Evolutionary conservation across 2,329 filamentous ascomycete species (phyloP).

Genomic region (Pseudocercospora fijiensis): DNA sequence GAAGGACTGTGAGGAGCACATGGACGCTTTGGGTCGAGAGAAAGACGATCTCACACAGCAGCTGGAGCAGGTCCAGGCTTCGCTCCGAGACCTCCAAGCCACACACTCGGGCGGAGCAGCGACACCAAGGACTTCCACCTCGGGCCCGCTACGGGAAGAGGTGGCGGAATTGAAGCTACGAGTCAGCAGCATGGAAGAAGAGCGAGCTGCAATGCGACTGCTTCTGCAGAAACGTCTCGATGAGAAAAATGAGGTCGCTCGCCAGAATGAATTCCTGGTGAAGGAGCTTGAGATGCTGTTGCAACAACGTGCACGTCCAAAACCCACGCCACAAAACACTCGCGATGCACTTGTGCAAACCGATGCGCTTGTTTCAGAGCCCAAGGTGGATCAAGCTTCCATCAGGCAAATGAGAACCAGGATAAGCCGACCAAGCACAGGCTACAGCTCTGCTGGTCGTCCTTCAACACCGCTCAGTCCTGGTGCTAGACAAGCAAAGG

Average conservation of each 20-base stretch:
- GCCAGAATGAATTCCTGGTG: constrained; percentile 33
- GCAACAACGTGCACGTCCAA: constrained; percentile 22
- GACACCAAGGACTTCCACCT: constrained; percentile 14
- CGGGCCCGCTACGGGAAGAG: constrained; percentile 1
- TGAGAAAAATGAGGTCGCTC: constrained; percentile 32
- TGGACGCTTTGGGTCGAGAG: constrained; percentile 22
- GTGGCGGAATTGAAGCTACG: constrained; percentile 24
- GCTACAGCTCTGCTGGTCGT: constrained; percentile 10
- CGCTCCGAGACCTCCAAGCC: constrained; percentile 21
- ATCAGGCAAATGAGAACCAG: constrained; percentile 14
- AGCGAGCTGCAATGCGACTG: constrained; percentile 26
- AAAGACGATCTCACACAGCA: constrained; percentile 25
- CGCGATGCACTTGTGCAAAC: constrained; percentile 30
- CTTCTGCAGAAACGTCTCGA: constrained; percentile 27
- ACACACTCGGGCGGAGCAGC: constrained; percentile 12
- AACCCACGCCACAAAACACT: constrained; percentile 10
- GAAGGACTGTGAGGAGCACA: constrained; percentile 16
- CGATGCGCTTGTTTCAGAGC: constrained; percentile 20
- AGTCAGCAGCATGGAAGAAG: constrained; percentile 27
- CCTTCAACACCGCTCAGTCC: constrained; percentile 25
- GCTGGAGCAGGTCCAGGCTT: constrained; percentile 21
- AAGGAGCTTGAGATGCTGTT: constrained; percentile 33
- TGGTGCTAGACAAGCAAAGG: constrained; percentile 19
- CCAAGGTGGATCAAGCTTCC: constrained; percentile 19
- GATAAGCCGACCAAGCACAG: background rate